Base-by-base conservation (phyloP, 768 basidiomycete species). In the Astraeus odoratus region DNA sequence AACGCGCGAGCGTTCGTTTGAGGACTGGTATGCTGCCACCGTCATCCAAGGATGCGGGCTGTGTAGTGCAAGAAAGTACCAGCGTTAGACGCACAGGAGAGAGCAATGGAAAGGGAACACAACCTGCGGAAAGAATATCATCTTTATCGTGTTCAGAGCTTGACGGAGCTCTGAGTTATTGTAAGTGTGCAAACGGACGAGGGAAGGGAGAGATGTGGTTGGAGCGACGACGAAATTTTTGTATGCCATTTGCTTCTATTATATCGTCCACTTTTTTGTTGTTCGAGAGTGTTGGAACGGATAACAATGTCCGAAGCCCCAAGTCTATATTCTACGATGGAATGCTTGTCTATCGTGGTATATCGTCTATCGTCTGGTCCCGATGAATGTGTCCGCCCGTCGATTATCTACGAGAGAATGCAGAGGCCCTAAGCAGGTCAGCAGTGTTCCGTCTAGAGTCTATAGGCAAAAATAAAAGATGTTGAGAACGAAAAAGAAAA, bases 161-260 rank as follows among this genome's bases (percentile, higher is more conserved):
- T 56, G 50, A 19, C 58, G 50, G 26, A 84, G 59, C 12, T 65
- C 58, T 18, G 55, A 52, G 0, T 71, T 60, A 13, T 71, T 60
- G 45, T 57, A 63, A 48, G 58, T 29, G 33, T 59, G 40, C 5
- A 82, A 69, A 18, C 56, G 59, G 16, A 62, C 58, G n/a, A 86
- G 75, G 3, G 75, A 66, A 3, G 81, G 83, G n/a, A 87, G 75
- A 48, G 69, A 69, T 6, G 68, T 51, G 1, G 78, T 75, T 1
- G 80, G 80, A 8, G 75, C 35, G 29, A 51, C 47, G 1, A 42
- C 10, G 42, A n/a, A n/a, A n/a, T n/a, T n/a, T n/a, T n/a, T n/a
- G n/a, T 42, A 46, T 1, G 30, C 34, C 60, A 60, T 64, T 15
- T 22, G 31, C 42, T 29, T 35, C 18, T 13, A 34, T 22, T 20